Conservation (phyloP, 768 basidiomycete genomes). For the Mycena polygramma region DNA sequence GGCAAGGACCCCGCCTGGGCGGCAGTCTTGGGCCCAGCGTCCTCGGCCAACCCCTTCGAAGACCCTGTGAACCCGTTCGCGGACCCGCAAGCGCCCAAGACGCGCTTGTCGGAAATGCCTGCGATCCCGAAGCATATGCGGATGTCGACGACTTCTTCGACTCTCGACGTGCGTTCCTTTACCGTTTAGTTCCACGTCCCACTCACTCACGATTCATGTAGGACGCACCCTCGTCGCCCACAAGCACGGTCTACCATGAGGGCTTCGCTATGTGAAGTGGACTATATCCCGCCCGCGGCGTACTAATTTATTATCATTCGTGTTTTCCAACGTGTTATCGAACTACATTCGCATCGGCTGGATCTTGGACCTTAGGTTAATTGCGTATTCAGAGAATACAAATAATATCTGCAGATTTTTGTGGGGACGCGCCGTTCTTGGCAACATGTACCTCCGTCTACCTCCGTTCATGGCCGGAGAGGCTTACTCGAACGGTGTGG, state of each 20-base stretch:
- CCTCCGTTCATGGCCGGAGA: neutral
- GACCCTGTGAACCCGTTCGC: conserved; percentile 37
- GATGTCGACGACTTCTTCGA: conserved; percentile 36
- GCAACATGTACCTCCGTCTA: neutral
- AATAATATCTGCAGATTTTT: conserved; percentile 13
- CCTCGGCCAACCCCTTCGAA: conserved; percentile 36
- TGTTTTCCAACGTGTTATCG: conserved; percentile 18
- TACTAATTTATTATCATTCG: neutral
- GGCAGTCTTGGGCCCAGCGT: conserved; percentile 24
- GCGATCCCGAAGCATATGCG: conserved; percentile 34
- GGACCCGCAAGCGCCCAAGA: conserved; percentile 29
- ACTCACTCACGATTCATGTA: conserved; percentile 6
- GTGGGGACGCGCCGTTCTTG: neutral
- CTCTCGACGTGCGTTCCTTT: conserved; percentile 19
- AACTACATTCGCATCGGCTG: conserved; percentile 8
- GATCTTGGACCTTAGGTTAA: conserved; percentile 23
- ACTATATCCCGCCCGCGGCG: conserved; percentile 9
- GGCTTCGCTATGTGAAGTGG: conserved; percentile 33
- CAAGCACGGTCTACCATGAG: conserved; percentile 33
- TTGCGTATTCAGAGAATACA: conserved; percentile 18
- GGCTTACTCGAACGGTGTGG: too few relatives aligned
- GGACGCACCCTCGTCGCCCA: conserved; percentile 23
- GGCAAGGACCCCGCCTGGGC: conserved; percentile 34
- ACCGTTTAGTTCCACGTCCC: neutral
- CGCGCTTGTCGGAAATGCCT: conserved; percentile 36